Conservation (phyloP, 2,329 filamentous ascomycete genomes). For the Fusarium temperatum region DNA sequence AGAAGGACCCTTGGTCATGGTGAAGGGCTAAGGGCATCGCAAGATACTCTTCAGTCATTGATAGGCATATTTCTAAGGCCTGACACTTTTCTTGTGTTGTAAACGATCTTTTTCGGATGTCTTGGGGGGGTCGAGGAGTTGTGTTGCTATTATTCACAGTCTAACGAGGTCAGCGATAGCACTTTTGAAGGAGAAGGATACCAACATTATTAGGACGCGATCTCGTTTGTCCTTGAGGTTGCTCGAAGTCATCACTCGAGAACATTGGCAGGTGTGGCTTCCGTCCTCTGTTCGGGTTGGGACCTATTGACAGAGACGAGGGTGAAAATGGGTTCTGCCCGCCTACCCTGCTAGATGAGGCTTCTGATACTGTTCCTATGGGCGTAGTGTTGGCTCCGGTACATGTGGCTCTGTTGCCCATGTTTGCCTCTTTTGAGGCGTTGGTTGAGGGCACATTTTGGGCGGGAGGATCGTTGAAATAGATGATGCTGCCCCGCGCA, state of each 20-base stretch:
- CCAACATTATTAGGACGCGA: background rate
- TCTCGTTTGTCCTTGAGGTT: background rate
- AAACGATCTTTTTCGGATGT: background rate
- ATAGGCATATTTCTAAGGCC: background rate
- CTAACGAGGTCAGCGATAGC: background rate
- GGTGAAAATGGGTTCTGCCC: background rate
- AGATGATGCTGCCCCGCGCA: fast-evolving
- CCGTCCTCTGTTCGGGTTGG: too few species aligned
- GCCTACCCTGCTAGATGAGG: fast-evolving
- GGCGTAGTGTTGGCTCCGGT: fast-evolving
- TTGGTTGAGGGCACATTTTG: background rate
- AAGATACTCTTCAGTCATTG: background rate
- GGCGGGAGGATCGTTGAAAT: background rate
- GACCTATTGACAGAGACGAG: fast-evolving
- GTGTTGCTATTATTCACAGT: background rate
- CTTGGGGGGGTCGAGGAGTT: background rate
- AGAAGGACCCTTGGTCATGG: background rate
- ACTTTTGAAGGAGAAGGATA: fast-evolving
- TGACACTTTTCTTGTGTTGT: background rate
- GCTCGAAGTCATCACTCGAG: fast-evolving
- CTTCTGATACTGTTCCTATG: background rate
- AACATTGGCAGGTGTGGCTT: too few species aligned
- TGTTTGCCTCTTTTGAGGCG: fast-evolving
- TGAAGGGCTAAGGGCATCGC: fast-evolving
- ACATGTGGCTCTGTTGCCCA: too few species aligned